Evolutionary conservation across 225 moss, liverwort and hornwort species (phyloP), one percentile per base, ranked within the genome.

Genomic region (Physcomitrium patens): DNA sequence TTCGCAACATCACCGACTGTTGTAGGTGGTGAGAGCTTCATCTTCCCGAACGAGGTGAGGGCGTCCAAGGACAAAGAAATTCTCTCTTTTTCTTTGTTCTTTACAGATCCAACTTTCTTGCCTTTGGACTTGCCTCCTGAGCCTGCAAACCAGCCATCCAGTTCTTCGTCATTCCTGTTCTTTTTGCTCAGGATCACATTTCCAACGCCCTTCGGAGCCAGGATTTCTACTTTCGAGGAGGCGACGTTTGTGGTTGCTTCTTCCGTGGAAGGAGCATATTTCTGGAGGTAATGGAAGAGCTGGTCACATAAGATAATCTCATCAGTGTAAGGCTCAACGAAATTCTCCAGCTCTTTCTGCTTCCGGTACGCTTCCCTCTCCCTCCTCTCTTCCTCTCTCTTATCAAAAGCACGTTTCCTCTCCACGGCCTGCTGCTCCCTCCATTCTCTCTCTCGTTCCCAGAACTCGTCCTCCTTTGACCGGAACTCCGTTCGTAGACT

Each of bases 271-370:
- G 91, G 91, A 4, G 81, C 82, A 67, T 86, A 86, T 77, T 96
- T 96, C 66, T 86, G 91, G 24, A 96, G 87, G 62, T 91, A 96
- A 53, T 93, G 91, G 43, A 79, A 90, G 42, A 96, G 90, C 85
- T 96, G 95, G 44, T 96, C 93, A 37, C 93, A 89, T 54, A 93
- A 80, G 44, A 96, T 96, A 52, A 96, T 93, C 78, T 96, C 95
- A 62, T 96, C 93, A 8, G 95, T 93, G 77, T 80, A 96, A 68
- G 95, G 95, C 85, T 95, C 95, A 20, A 95, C 91, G 46, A 85
- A 95, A 83, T 93, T 95, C 72, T 95, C 93, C 22, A 93, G 84
- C 70, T 93, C 95, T 47, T 91, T 87, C 79, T 91, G 89, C 71
- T 93, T 93, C 44, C 95, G 86, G 22, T 90, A 84, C 70, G 88